These are phyloP conservation scores for Cercospora janseana DNA, from an alignment of 2,329 filamentous ascomycete genomes.

Conservation along the genomic window DNA sequence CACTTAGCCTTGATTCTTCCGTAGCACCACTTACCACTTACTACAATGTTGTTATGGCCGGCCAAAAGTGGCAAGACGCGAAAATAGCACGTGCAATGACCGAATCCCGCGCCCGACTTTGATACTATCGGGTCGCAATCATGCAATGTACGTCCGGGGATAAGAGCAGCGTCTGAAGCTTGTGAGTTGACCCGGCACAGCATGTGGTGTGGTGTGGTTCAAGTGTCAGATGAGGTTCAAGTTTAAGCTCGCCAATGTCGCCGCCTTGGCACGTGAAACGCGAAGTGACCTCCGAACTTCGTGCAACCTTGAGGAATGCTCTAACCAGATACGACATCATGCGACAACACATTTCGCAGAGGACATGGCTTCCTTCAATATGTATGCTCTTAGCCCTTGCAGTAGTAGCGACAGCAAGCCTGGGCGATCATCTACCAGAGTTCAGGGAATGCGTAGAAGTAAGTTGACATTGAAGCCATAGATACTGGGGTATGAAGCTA, in stretches of 20 bases:
- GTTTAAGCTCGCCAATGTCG: conserved; percentile 2
- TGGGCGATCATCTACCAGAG: conserved; percentile 81
- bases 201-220: too few species aligned
- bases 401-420: conserved; percentile 56
- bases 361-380: conserved; percentile 24
- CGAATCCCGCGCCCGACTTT: background rate
- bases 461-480: conserved; percentile 20
- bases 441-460: conserved; percentile 86
- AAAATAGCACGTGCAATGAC: conserved; percentile 7
- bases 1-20: conserved; percentile 15
- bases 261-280: conserved; percentile 1
- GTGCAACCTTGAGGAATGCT: conserved; percentile 9
- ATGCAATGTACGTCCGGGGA: too few species aligned
- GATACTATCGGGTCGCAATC: background rate
- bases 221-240: conserved; percentile 2
- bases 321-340: conserved; percentile 31
- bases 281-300: conserved; percentile 1
- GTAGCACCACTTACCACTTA: conserved; percentile 2
- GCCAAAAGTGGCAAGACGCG: background rate
- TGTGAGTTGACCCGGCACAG: too few species aligned
- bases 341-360: conserved; percentile 23
- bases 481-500: conserved; percentile 1
- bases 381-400: conserved; percentile 19
- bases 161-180: too few species aligned
- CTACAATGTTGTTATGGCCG: conserved; percentile 2